Base-by-base conservation (phyloP, 352 stramenopile genomes). In the Phytophthora idaei region DNA sequence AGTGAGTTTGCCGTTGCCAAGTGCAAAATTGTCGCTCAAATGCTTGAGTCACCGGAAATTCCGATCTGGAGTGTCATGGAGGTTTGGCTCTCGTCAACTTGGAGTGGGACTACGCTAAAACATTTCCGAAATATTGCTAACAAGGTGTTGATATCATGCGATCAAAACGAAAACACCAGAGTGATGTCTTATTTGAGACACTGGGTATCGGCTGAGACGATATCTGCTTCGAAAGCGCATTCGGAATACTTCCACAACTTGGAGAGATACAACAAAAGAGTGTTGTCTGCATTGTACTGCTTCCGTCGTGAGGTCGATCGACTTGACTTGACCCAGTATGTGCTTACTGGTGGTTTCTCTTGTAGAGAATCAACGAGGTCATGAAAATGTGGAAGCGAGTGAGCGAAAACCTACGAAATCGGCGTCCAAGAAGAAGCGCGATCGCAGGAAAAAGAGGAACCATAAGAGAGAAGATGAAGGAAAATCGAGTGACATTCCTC, bases 111-210 rank as follows among this genome's bases (percentile, higher is more conserved):
- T 34, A 51, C 45, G 17, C 10, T 51, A 12, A 34, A 31, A 34
- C 12, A 51, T 11, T 51, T 51, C 8, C 45, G 48, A 14, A 52
- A 61, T 14, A 59, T 31, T 49, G 42, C 67, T 31, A 64, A 46
- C 4, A n/a, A 12, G 2, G 46, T 74, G 5, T 27, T 71, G 12
- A 21, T 4, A n/a, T 71, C 59, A 14, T 12, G 31, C 25, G 56
- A 37, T 0, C 37, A n/a, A 46, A 42, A 62, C 10, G 56, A 67
- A 37, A 77, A 77, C 39, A 3, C 31, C 0, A 73, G 65, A 11
- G 54, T 77, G n/a, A 14, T 71, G 17, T 54, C 59, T 25, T 77
- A 77, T 14, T 44, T 77, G 37, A 55, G 31, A 2, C 46, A 71
- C 46, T 74, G 69, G 69, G 50, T 25, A n/a, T 67, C 50, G n/a